Evolutionary conservation across 495 filamentous ascomycete species (phyloP).

Genomic region (Tuber magnatum): DNA sequence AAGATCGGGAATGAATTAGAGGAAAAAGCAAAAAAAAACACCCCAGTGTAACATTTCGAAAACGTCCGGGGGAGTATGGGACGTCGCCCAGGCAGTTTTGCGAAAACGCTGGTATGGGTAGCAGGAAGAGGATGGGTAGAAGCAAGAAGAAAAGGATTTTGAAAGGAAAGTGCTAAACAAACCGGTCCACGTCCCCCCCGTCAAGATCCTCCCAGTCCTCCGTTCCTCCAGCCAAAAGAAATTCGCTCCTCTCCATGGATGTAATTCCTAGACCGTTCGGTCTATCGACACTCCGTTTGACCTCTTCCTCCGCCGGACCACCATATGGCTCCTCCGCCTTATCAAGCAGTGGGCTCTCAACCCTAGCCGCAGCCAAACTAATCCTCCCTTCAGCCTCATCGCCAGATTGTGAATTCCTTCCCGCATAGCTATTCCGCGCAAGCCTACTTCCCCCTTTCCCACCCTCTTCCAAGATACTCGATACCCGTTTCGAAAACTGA

Average conservation of each 20-base stretch:
- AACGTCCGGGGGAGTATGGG: background rate
- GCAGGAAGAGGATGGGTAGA: background rate
- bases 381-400: slow-evolving; percentile 25
- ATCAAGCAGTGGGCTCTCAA: background rate
- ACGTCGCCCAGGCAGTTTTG: background rate
- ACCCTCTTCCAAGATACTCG: slow-evolving; percentile 35
- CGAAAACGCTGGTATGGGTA: background rate
- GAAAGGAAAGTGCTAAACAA: slow-evolving; percentile 11
- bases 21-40: slow-evolving; percentile 3
- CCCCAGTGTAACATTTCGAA: background rate
- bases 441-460: slow-evolving; percentile 29
- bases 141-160: background rate
- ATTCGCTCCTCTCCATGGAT: slow-evolving; percentile 17
- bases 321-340: slow-evolving; percentile 23
- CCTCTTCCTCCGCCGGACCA: slow-evolving; percentile 19
- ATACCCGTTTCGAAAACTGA: slow-evolving; percentile 37
- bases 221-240: slow-evolving; percentile 64
- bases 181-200: slow-evolving; percentile 75
- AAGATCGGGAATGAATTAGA: background rate
- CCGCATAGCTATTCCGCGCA: slow-evolving; percentile 27
- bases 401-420: slow-evolving; percentile 23
- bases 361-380: slow-evolving; percentile 8
- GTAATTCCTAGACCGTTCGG: background rate
- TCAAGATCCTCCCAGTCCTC: slow-evolving; percentile 93
- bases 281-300: slow-evolving; percentile 7